Conservation (phyloP, 2,329 filamentous ascomycete species). For the Furcasterigmium sp. region DNA sequence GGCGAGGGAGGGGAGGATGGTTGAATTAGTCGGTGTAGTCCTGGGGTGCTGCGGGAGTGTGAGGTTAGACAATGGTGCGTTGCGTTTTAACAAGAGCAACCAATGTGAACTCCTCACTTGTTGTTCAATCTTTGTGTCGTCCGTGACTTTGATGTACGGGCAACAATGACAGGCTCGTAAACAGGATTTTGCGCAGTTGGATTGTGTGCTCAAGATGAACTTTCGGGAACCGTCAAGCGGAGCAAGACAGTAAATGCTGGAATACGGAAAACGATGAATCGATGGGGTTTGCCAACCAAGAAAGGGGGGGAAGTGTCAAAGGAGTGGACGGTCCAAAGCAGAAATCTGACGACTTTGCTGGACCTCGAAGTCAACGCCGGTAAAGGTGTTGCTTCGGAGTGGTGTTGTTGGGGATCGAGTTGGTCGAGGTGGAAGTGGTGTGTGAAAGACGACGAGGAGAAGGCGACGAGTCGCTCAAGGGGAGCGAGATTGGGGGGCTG, state of each 20-base stretch:
- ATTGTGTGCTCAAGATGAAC: conserved; percentile 9
- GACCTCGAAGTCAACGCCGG: conserved; percentile 4
- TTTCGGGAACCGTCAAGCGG: conserved; percentile 8
- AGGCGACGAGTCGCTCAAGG: neutral
- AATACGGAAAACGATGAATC: conserved; percentile 9
- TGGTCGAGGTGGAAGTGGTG: conserved; percentile 1
- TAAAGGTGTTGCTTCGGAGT: conserved; percentile 2
- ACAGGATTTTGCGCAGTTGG: conserved; percentile 9
- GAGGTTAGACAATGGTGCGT: too few species aligned
- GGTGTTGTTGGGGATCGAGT: neutral
- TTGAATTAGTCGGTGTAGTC: too few species aligned
- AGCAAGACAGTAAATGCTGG: conserved; percentile 17
- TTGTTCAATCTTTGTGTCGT: too few species aligned
- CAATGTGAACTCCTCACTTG: too few species aligned
- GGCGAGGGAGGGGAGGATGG: too few species aligned
- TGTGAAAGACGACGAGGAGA: conserved; percentile 1
- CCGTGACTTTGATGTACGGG: too few species aligned
- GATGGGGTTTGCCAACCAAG: conserved; percentile 5
- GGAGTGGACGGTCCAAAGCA: conserved; percentile 39
- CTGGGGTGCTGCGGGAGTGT: too few species aligned
- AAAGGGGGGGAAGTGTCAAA: conserved; percentile 12
- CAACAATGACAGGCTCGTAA: too few species aligned
- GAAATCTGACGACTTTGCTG: conserved; percentile 39
- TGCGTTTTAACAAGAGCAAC: too few species aligned
- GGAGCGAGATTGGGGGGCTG: neutral